Conservation (phyloP, 352 stramenopile genomes). For the Phytophthora multivora region DNA sequence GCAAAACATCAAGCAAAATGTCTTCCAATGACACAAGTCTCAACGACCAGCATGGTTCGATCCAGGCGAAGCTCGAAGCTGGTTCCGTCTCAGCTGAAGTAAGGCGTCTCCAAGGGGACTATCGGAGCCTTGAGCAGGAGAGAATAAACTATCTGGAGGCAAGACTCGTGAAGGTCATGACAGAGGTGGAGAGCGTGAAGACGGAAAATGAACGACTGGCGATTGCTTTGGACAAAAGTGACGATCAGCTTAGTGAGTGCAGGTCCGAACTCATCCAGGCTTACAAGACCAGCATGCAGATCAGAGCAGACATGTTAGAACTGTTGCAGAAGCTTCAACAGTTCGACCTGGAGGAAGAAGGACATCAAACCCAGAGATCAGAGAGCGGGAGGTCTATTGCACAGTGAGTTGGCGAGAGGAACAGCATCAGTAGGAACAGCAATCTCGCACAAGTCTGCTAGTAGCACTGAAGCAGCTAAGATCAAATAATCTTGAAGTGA, state of each 20-base stretch:
- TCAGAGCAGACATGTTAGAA: slow-evolving; percentile 13
- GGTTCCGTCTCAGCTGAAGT: background rate
- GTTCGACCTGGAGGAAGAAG: background rate
- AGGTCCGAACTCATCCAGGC: slow-evolving; percentile 9
- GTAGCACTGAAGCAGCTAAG: too few species aligned
- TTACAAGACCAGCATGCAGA: slow-evolving; percentile 17
- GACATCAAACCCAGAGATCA: background rate
- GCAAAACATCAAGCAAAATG: background rate
- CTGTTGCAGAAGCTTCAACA: slow-evolving; percentile 4
- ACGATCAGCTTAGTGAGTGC: slow-evolving; percentile 4
- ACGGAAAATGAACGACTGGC: slow-evolving; percentile 3
- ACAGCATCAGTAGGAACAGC: background rate
- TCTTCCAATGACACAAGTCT: background rate
- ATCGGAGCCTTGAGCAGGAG: slow-evolving; percentile 2
- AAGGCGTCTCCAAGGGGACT: background rate
- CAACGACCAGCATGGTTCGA: background rate
- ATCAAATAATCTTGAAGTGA: background rate
- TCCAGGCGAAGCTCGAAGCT: background rate
- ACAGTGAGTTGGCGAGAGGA: background rate
- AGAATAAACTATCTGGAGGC: slow-evolving; percentile 10
- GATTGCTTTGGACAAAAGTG: slow-evolving; percentile 6
- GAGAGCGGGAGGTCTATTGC: background rate
- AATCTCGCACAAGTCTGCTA: background rate
- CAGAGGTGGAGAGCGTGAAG: slow-evolving; percentile 3
- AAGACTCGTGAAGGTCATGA: slow-evolving; percentile 7